These are phyloP conservation scores for Alternaria sp. DNA, from an alignment of 2,329 filamentous ascomycete species.

Conservation along the genomic window DNA sequence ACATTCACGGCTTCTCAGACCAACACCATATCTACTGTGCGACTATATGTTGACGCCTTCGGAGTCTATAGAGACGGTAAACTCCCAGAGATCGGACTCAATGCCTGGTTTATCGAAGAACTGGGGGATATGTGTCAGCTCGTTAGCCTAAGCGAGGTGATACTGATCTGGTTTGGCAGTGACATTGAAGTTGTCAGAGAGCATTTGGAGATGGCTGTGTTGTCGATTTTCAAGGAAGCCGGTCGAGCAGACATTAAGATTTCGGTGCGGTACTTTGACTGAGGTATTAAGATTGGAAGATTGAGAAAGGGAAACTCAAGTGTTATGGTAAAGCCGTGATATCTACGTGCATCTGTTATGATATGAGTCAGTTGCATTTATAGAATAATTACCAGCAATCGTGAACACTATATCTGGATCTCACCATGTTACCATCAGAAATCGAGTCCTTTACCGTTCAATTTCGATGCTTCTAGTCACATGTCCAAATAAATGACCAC, in stretches of 20 bases:
- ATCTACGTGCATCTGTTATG: not conserved
- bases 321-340: not conserved
- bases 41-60: slow-evolving; percentile 6
- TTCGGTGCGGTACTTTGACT: not conserved
- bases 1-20: not conserved
- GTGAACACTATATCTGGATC: not conserved
- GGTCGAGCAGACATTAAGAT: slow-evolving; percentile 4
- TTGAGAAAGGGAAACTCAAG: not conserved
- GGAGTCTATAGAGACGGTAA: slow-evolving; percentile 5
- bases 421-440: not conserved
- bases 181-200: not conserved
- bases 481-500: not conserved
- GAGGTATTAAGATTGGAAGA: not conserved
- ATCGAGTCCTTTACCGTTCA: not conserved
- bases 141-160: not conserved
- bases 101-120: slow-evolving; percentile 4
- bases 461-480: not conserved
- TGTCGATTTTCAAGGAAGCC: not conserved
- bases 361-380: not conserved
- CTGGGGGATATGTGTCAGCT: slow-evolving; percentile 1
- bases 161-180: slow-evolving; percentile 6
- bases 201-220: not conserved
- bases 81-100: slow-evolving; percentile 4
- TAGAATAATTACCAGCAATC: too few species aligned
- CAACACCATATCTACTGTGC: not conserved